phyloP scores from a whole-genome alignment of 2,329 filamentous ascomycete genomes.

The Rhynchosporium secalis region DNA sequence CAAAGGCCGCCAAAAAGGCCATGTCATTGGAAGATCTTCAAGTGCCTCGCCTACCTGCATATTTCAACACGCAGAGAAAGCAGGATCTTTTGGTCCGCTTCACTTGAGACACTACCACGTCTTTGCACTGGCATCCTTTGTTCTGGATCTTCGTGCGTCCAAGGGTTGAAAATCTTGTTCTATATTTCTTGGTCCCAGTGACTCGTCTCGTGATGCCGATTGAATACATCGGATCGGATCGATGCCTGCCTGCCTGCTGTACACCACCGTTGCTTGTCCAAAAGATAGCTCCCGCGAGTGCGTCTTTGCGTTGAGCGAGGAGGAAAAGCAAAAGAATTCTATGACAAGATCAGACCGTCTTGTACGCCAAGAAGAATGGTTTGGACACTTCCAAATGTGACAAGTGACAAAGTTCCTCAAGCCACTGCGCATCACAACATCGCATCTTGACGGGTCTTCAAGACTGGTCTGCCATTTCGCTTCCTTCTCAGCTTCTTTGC shows the following conservation, averaged over 20 bases:
- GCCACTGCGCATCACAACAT: conserved; percentile 1
- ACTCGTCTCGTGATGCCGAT: conserved; percentile 15
- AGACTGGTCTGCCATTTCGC: background rate
- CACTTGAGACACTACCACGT: conserved; percentile 16
- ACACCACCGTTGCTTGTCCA: conserved; percentile 26
- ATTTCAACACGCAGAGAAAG: conserved; percentile 19
- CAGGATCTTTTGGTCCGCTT: conserved; percentile 1
- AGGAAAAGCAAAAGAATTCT: conserved; percentile 16
- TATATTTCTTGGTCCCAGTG: conserved; percentile 11
- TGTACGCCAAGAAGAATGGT: conserved; percentile 9
- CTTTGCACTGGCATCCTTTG: conserved; percentile 16
- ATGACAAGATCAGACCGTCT: conserved; percentile 14
- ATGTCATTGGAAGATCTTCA: conserved; percentile 8
- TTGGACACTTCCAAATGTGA: conserved; percentile 20
- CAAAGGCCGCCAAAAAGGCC: background rate
- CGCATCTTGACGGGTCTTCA: background rate
- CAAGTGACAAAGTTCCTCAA: conserved; percentile 28
- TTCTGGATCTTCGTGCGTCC: conserved; percentile 28
- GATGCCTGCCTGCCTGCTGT: conserved; percentile 24
- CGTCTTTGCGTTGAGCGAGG: background rate
- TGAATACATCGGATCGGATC: conserved; percentile 19
- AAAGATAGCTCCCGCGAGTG: conserved; percentile 12
- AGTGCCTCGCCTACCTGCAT: conserved; percentile 27
- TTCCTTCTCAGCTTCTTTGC: conserved; percentile 5
- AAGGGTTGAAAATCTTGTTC: conserved; percentile 24